Base-by-base conservation (phyloP, 306 rosid genomes). In the Dryas drummondii region DNA sequence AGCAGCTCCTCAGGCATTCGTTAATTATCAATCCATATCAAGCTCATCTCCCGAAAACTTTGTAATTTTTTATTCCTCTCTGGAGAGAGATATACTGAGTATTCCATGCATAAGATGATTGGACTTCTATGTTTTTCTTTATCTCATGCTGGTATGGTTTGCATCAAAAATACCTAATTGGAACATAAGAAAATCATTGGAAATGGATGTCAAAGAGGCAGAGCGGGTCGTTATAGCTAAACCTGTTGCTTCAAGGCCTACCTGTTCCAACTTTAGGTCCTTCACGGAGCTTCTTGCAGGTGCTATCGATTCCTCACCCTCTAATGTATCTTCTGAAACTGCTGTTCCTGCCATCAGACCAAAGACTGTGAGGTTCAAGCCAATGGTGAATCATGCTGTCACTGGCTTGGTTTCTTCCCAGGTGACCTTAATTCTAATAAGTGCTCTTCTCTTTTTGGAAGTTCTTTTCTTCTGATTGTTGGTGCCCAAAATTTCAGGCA, bases 191-290 rank as follows among this genome's bases (percentile, higher is more conserved):
- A 51, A 66, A 32, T n/a, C 1, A 41, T 55, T 72, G 49, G 71
- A 75, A 81, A 92, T 94, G 99, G 96, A 94, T 76, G 72, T 89
- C 54, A 83, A 94, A 65, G 99, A 89, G 80, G 82, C 78, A 65
- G 96, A 86, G 76, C 83, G 96, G 50, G 87, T 87, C 75, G 86
- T 89, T 58, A 83, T 94, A 54, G 89, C 97, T 2, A 92, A 92
- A 74, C 99, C 99, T 63, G 89, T 94, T 46, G 97, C 99, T 73
- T 87, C 97, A 66, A 92, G 92, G 88, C 99, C 99, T 9, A 70
- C 70, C 73, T 90, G 90, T 79, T 86, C 97, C n/a, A 75, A 82
- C 79, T 92, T 85, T 72, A 90, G 76, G 78, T 92, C 97, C 5
- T 94, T 94, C 89, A 86, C 97, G n/a, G 99, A 94, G 82, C 94